A percentile compares a stretch with the other conserved stretches of the same genome.
These are phyloP conservation scores for Penicillium pancosmium DNA, from an alignment of 495 filamentous ascomycete species.

Conservation along the genomic window DNA sequence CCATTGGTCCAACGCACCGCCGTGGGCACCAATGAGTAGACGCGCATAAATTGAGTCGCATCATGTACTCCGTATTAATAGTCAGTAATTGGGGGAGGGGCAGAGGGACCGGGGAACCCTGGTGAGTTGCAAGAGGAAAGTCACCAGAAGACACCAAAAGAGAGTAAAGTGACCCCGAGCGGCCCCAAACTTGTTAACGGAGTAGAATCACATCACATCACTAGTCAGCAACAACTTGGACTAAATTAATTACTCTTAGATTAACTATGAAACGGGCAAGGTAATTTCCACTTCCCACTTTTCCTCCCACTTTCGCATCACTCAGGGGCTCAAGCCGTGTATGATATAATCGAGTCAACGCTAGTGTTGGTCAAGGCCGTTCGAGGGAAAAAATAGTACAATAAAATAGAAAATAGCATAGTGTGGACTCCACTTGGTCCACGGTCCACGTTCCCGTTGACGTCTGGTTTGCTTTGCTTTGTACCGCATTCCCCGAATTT, in stretches of 20 bases:
- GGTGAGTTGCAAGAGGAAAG: too few species aligned
- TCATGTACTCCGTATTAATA: neutral
- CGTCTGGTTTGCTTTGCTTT: conserved; percentile 18
- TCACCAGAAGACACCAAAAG: too few species aligned
- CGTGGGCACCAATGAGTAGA: conserved; percentile 9
- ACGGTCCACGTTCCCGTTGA: conserved; percentile 37
- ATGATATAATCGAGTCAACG: too few species aligned
- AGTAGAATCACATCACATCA: too few species aligned
- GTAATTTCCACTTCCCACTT: too few species aligned
- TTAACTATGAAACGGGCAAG: too few species aligned
- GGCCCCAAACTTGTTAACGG: too few species aligned
- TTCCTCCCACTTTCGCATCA: too few species aligned
- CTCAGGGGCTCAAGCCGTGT: too few species aligned
- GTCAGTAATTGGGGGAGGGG: neutral
- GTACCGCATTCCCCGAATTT: conserved; percentile 7
- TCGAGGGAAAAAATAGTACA: neutral
- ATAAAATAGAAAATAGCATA: conserved; percentile 15
- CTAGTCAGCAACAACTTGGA: too few species aligned
- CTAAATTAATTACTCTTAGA: too few species aligned
- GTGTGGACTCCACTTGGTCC: conserved; percentile 29
- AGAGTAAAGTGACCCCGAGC: too few species aligned
- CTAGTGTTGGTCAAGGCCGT: neutral
- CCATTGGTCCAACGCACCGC: conserved; percentile 6
- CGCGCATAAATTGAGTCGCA: conserved; percentile 5
- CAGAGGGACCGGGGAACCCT: neutral